These are phyloP conservation scores for Coix lacrymajobi DNA, from an alignment of 176 grass and related monocot genomes.

Conservation along the genomic window DNA sequence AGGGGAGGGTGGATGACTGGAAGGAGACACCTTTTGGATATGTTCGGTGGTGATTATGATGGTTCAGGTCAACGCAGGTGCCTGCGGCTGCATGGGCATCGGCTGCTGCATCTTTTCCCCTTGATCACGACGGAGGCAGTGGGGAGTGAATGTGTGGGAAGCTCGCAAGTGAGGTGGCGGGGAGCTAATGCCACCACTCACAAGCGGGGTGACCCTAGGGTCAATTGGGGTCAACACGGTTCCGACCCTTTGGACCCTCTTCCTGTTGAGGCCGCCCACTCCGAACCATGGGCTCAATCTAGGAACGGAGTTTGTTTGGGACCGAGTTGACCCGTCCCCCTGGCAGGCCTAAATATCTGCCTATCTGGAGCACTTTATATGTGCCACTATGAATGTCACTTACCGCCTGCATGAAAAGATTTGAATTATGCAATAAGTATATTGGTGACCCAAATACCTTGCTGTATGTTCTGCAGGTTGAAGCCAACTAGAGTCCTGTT, in stretches of 20 bases:
- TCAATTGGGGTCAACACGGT: not conserved
- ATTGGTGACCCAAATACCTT: not conserved
- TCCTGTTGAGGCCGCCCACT: not conserved
- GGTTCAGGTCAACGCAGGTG: slow-evolving; percentile 1
- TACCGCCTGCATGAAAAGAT: not conserved
- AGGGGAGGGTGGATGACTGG: not conserved
- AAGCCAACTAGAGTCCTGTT: not conserved
- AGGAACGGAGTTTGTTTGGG: not conserved
- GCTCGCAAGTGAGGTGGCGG: not conserved
- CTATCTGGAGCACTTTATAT: not conserved
- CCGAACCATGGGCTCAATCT: not conserved
- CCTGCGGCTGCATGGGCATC: slow-evolving; percentile 22
- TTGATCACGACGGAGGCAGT: no score
- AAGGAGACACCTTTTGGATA: slow-evolving; percentile 40
- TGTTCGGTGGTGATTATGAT: slow-evolving; percentile 38
- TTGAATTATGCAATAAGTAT: not conserved
- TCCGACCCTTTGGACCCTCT: not conserved
- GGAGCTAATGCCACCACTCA: not conserved
- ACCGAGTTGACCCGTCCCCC: not conserved
- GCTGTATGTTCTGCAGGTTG: not conserved
- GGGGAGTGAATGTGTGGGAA: not conserved
- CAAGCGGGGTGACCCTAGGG: not conserved
- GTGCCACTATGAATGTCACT: not conserved
- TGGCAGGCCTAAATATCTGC: not conserved
- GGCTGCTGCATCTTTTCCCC: slow-evolving; percentile 31